Percentiles rank a stretch among this genome's conserved stretches.
Conservation (phyloP, 2,329 filamentous ascomycete genomes). For the Malbranchea cinnamomea region DNA sequence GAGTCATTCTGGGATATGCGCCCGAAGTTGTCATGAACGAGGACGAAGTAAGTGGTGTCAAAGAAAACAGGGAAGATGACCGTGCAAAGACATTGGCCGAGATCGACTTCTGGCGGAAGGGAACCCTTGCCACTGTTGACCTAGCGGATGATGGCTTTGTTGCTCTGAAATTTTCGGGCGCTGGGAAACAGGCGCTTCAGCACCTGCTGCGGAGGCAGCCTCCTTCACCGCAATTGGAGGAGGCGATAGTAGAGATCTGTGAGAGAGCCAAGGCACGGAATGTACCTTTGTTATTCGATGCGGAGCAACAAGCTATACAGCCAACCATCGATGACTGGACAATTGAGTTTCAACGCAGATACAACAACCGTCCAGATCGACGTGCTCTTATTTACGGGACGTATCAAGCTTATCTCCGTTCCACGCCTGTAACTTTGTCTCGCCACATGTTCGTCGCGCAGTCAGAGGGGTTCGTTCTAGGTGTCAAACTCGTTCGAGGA, state of each 20-base stretch:
- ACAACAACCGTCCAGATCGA: conserved; percentile 43
- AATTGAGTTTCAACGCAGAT: conserved; percentile 54
- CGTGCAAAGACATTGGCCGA: conserved; percentile 7
- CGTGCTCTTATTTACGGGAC: conserved; percentile 61
- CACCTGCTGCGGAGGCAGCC: conserved; percentile 47
- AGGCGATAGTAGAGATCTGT: conserved; percentile 62
- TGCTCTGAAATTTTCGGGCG: conserved; percentile 64
- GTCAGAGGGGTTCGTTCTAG: conserved; percentile 48
- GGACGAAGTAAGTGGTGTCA: conserved; percentile 13
- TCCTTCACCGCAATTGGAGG: conserved; percentile 48
- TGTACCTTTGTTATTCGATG: conserved; percentile 65
- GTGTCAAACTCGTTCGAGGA: conserved; percentile 60
- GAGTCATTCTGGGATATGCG: conserved; percentile 74
- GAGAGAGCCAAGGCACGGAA: conserved; percentile 52
- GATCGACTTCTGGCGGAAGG: conserved; percentile 48
- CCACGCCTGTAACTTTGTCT: conserved; percentile 41
- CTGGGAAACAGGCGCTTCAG: conserved; percentile 59
- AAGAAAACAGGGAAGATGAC: conserved; percentile 11
- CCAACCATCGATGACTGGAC: conserved; percentile 71
- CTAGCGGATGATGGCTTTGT: conserved; percentile 38
- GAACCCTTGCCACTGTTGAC: conserved; percentile 56
- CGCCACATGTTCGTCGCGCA: conserved; percentile 45
- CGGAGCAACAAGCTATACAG: conserved; percentile 67
- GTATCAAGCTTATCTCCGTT: conserved; percentile 62
- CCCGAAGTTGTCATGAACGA: conserved; percentile 60